Evolutionary conservation across 352 stramenopile genomes (phyloP).

Genomic region (Phytophthora citricola): DNA sequence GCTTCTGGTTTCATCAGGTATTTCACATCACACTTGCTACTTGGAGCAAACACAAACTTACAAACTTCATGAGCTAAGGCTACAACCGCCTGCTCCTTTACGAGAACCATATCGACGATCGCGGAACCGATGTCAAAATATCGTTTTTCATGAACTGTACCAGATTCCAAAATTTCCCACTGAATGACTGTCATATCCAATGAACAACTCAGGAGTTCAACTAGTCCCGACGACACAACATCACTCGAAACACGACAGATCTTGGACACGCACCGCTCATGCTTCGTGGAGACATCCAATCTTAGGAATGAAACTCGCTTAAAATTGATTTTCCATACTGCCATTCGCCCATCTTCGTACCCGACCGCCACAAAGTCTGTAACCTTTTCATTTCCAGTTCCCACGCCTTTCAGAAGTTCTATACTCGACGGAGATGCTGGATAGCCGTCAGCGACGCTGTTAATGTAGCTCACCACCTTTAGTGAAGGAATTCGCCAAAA

Average conservation of each 20-base stretch:
- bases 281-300: slow-evolving; percentile 37
- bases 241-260: slow-evolving; percentile 31
- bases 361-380: slow-evolving; percentile 38
- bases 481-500: slow-evolving; percentile 55
- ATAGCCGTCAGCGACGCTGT: slow-evolving; percentile 36
- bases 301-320: slow-evolving; percentile 29
- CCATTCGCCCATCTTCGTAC: slow-evolving; percentile 64
- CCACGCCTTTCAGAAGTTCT: slow-evolving; percentile 21
- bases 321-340: slow-evolving; percentile 41
- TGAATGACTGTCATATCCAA: slow-evolving; percentile 75
- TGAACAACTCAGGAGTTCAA: slow-evolving; percentile 54
- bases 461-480: slow-evolving; percentile 49
- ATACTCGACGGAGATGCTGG: slow-evolving; percentile 50
- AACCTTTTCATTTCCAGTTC: neutral
- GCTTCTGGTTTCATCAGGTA: slow-evolving; percentile 11
- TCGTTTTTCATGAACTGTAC: slow-evolving; percentile 49
- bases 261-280: slow-evolving; percentile 52
- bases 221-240: neutral
- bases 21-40: slow-evolving; percentile 12
- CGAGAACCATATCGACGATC: slow-evolving; percentile 52
- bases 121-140: slow-evolving; percentile 71
- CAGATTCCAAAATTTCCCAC: slow-evolving; percentile 42
- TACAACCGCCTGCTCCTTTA: slow-evolving; percentile 33
- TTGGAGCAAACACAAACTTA: slow-evolving; percentile 30
- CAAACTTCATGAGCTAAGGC: slow-evolving; percentile 54